Evolutionary conservation across 2,329 filamentous ascomycete genomes (phyloP).

Genomic region (Calonectria honghensis): DNA sequence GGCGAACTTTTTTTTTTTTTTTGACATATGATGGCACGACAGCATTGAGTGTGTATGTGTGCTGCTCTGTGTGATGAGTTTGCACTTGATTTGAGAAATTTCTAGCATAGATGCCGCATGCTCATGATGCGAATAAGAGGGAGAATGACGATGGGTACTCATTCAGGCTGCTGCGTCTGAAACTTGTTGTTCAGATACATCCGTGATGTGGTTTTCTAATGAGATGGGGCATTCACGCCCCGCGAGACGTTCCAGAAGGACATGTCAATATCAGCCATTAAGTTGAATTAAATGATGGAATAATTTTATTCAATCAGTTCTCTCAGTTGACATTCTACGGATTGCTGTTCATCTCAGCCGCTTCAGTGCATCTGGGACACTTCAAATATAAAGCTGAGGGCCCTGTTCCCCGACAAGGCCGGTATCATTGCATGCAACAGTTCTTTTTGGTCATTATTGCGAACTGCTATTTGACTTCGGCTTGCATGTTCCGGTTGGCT

Average conservation of each 20-base stretch:
- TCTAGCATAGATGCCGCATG: not conserved
- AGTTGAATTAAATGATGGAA: too few species aligned
- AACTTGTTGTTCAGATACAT: not conserved
- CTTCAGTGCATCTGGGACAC: not conserved
- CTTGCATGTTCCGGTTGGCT: not conserved
- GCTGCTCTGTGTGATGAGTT: not conserved
- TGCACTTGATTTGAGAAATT: not conserved
- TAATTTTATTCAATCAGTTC: too few species aligned
- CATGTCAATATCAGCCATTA: too few species aligned
- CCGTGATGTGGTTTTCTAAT: too few species aligned
- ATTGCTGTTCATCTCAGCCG: not conserved
- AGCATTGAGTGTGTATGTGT: not conserved
- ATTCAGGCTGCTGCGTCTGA: not conserved
- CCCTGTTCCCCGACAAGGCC: not conserved
- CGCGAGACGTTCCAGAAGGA: too few species aligned
- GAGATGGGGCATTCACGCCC: too few species aligned
- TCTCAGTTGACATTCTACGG: not conserved
- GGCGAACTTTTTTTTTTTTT: not conserved
- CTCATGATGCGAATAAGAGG: not conserved
- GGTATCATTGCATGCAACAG: not conserved
- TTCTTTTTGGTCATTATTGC: not conserved
- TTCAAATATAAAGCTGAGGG: not conserved
- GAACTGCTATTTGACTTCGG: not conserved
- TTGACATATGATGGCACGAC: too few species aligned
- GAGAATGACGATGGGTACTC: not conserved